Base-by-base conservation (phyloP, 768 basidiomycete genomes). In the Mycena amicta region DNA sequence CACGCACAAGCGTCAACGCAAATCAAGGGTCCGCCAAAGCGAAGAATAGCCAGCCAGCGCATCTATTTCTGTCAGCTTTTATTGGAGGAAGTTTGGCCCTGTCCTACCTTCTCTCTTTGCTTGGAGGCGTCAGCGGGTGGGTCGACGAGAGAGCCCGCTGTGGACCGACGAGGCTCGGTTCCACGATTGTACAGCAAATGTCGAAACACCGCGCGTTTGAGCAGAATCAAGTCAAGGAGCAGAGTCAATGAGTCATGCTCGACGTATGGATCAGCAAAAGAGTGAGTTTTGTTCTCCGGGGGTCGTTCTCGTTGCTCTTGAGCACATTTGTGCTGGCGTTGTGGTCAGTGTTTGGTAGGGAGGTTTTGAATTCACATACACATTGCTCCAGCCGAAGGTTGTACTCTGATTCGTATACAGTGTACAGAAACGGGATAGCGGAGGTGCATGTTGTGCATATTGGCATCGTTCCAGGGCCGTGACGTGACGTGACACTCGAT, bases 341-440 rank as follows among this genome's bases (percentile, higher is more conserved):
- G 27, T 29, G 6, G 18, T 46, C 2, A 52, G 23, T 28, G 41
- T n/a, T 29, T 45, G 55, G 59, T 28, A 58, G 30, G 55, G 47
- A 43, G 30, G 25, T 53, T 6, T 39, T 37, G 61, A 61, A 16
- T 37, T 5, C 39, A 83, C 89, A 66, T 49, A 93, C 92, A 70
- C 92, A 94, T 75, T 92, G 88, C 70, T 93, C 90, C 23, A 94
- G 80, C 50, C 92, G 79, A 30, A 93, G 78, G 68, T 93, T 93
- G 67, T 89, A 77, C 6, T 82, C 83, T 4, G 90, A 87, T 64
- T 89, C 80, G 70, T 95, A 94, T 56, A 92, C 81, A 0, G 92
- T 93, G 72, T 93, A 94, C 18, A 94, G 81, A 66, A 85, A 84
- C 0, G 83, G 76, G 15, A 83, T 77, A n/a, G 82, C 78, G 18